Percentiles rank a stretch among this genome's conserved stretches.
Conservation (phyloP, 2,329 filamentous ascomycete species). For the Claviceps sp. region DNA sequence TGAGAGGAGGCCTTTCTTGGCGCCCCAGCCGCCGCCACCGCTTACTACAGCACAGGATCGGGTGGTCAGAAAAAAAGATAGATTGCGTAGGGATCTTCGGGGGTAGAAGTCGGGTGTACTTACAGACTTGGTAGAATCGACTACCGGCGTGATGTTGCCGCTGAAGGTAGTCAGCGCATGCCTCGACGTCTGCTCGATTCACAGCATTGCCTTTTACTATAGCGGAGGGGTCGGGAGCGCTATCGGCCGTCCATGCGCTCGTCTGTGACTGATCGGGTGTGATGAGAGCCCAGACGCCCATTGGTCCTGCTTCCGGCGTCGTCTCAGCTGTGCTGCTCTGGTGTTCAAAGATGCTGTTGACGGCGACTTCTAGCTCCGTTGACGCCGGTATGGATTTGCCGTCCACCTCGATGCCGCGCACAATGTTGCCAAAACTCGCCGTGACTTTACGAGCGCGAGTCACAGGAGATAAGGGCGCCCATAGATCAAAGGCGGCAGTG, state of each 20-base stretch:
- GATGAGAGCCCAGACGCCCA: constrained; percentile 63
- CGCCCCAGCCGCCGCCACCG: constrained; percentile 74
- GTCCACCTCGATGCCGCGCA: constrained; percentile 45
- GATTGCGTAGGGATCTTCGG: not conserved
- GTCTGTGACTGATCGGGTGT: constrained; percentile 26
- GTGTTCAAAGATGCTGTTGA: constrained; percentile 43
- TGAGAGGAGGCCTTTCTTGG: constrained; percentile 65
- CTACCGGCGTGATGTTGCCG: constrained; percentile 28
- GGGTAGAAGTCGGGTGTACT: constrained; percentile 2
- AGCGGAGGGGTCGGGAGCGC: constrained; percentile 6
- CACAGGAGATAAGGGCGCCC: constrained; percentile 44
- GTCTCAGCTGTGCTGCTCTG: constrained; percentile 10
- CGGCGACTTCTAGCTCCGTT: constrained; percentile 53
- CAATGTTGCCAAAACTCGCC: constrained; percentile 64
- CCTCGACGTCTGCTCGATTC: constrained; percentile 10
- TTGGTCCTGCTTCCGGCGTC: constrained; percentile 24
- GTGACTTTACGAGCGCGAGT: constrained; percentile 49
- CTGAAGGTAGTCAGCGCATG: constrained; percentile 17
- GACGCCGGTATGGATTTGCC: constrained; percentile 47
- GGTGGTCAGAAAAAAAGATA: constrained; percentile 9
- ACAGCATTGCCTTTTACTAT: constrained; percentile 1
- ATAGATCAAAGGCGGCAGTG: constrained; percentile 15
- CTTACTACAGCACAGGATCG: constrained; percentile 36
- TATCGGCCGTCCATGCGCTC: constrained; percentile 2
- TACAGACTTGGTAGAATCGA: constrained; percentile 29